phyloP scores from a whole-genome alignment of 1,284 basidiomycete species.

The Puccinia coronata region DNA sequence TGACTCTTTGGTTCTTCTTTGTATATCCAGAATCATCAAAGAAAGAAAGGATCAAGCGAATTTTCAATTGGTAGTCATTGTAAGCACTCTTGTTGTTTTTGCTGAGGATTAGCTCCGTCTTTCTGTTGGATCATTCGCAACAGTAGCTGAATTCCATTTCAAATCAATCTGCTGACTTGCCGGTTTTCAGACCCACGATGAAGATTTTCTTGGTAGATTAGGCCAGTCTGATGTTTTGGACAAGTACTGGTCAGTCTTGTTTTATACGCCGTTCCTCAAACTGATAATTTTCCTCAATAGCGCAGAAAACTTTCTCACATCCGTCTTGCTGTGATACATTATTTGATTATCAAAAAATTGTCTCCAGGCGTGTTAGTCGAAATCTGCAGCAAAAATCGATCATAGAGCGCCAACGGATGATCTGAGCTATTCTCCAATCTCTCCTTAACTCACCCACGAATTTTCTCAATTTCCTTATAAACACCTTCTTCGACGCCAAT shows the following conservation, averaged over 20 bases:
- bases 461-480: too few relatives aligned
- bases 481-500: too few relatives aligned
- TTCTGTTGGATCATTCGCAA: neutral
- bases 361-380: slow-evolving; percentile 45
- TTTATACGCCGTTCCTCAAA: neutral
- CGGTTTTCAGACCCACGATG: slow-evolving; percentile 68
- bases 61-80: slow-evolving; percentile 94
- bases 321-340: neutral
- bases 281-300: neutral
- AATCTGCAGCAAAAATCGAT: slow-evolving; percentile 50
- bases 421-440: neutral
- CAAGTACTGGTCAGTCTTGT: slow-evolving; percentile 44
- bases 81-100: slow-evolving; percentile 61
- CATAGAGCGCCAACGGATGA: slow-evolving; percentile 40
- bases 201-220: slow-evolving; percentile 69
- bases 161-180: neutral
- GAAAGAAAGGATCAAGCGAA: slow-evolving; percentile 83
- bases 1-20: neutral
- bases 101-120: neutral
- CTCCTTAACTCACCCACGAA: too few relatives aligned
- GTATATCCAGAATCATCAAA: slow-evolving; percentile 74
- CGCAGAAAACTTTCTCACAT: neutral
- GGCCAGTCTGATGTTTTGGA: slow-evolving; percentile 49
- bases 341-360: neutral
- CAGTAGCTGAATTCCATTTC: slow-evolving; percentile 2